Conservation (phyloP, 768 basidiomycete genomes). For the Psilocybe sp. region DNA sequence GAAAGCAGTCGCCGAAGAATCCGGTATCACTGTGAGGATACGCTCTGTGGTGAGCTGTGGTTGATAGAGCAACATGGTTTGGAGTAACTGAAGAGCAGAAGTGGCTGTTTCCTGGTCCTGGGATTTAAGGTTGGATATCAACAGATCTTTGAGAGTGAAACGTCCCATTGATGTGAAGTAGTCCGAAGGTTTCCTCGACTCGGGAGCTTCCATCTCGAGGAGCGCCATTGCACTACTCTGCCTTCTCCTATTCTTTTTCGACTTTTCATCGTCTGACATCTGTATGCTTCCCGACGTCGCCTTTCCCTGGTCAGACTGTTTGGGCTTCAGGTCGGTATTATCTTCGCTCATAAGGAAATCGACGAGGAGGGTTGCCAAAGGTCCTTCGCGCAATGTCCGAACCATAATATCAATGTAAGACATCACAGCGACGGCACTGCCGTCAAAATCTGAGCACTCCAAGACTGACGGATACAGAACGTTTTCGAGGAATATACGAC, state of each 20-base stretch:
- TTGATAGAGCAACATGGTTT: slow-evolving; percentile 69
- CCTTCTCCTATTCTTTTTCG: slow-evolving; percentile 50
- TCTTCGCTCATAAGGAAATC: slow-evolving; percentile 85
- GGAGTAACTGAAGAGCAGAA: slow-evolving; percentile 78
- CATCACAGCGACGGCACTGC: slow-evolving; percentile 95
- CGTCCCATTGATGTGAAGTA: slow-evolving; percentile 88
- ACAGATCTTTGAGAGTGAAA: slow-evolving; percentile 88
- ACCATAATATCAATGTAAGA: slow-evolving; percentile 92
- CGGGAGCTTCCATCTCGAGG: slow-evolving; percentile 81
- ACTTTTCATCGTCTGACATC: slow-evolving; percentile 29
- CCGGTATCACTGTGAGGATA: slow-evolving; percentile 69
- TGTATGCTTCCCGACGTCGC: slow-evolving; percentile 40
- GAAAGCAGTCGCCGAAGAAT: slow-evolving; percentile 72
- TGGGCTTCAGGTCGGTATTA: slow-evolving; percentile 56
- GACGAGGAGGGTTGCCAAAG: slow-evolving; percentile 68
- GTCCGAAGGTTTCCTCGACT: slow-evolving; percentile 64
- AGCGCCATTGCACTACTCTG: slow-evolving; percentile 91
- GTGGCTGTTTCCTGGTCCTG: slow-evolving; percentile 61
- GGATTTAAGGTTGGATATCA: slow-evolving; percentile 77
- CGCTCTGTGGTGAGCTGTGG: slow-evolving; percentile 61
- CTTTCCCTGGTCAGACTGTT: slow-evolving; percentile 41
- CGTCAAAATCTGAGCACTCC: slow-evolving; percentile 89
- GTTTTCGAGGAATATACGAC: slow-evolving; percentile 87
- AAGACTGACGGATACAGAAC: slow-evolving; percentile 90
- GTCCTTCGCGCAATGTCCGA: slow-evolving; percentile 65